Evolutionary conservation across 768 basidiomycete genomes (phyloP), one percentile per base, ranked within the genome.

Genomic region (Harrya chromipes): DNA sequence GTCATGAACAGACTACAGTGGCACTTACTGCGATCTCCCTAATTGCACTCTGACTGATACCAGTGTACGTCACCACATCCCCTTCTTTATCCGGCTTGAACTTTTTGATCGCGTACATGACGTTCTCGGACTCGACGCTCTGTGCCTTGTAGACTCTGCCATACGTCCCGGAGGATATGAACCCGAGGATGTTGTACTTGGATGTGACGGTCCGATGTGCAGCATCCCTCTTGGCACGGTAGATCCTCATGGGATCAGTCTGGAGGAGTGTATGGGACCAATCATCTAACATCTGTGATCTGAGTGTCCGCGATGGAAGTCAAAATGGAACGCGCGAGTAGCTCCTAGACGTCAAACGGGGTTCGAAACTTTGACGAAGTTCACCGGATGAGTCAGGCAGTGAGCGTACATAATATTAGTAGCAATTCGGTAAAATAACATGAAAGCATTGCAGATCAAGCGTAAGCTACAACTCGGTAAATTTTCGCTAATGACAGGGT

Each of bases 61-160:
- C 97, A 10, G 95, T 97, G 67, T 98, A 99, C 0, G 93, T 93
- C 44, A 87, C 73, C 1, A 94, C 84, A 63, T 98, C 97, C 19
- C 95, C 95, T 72, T 99, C 97, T 70, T 98, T 98, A 77, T 99
- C 97, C 0, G 95, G 97, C 65, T 99, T 99, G 76, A 98, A 98
- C 69, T 98, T 99, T 77, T 99, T 99, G 73, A 99, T 98, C 6
- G 97, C 97, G 58, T 94, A 87, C 40, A 95, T 78, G 54, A 72
- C 75, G 3, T 76, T 81, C 36, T 85, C 83, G 4, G 82, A 77
- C 12, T 84, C 87, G 40, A 80, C 74, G 61, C 86, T 87, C 62
- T 84, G 81, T 0, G 94, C 97, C 67, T 98, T 98, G 81, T 98
- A 99, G 2, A 98, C 97, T n/a, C 94, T 78, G 1, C 97, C 97